These are phyloP conservation scores for Recurvomyces mirabilis DNA, from an alignment of 495 filamentous ascomycete species.

Conservation along the genomic window DNA sequence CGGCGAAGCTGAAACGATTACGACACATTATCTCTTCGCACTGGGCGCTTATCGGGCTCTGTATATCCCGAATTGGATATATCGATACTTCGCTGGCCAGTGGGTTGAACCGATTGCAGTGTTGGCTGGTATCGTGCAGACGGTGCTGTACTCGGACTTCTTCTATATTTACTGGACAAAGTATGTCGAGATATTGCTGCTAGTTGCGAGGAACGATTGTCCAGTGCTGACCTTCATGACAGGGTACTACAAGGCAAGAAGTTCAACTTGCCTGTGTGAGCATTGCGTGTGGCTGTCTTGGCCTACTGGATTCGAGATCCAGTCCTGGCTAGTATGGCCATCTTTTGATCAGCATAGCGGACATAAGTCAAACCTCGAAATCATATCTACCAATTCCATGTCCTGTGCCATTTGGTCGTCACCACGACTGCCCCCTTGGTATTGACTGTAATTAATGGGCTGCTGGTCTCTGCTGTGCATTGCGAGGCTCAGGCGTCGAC, in stretches of 20 bases:
- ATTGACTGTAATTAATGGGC: no score
- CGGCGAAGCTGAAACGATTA: conserved; percentile 95
- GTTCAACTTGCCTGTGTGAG: conserved; percentile 25
- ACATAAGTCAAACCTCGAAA: no score
- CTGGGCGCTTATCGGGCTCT: conserved; percentile 80
- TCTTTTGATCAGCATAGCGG: no score
- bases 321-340: no score
- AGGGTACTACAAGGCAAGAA: conserved; percentile 26
- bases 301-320: no score
- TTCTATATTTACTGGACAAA: conserved; percentile 99
- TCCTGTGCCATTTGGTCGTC: no score
- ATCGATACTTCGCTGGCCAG: conserved; percentile 59
- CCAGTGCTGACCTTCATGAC: neutral
- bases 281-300: no score
- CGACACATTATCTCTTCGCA: conserved; percentile 96
- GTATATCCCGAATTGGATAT: conserved; percentile 98
- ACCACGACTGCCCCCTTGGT: no score
- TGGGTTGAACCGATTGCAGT: conserved; percentile 75
- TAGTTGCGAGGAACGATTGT: neutral
- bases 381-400: no score
- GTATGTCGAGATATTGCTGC: conserved; percentile 33
- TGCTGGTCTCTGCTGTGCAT: no score
- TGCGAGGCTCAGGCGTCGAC: no score
- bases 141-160: conserved; percentile 92
- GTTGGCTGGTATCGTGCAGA: conserved; percentile 81